Evolutionary conservation across 257 asterid species (phyloP), one percentile per base, ranked within the genome.

Genomic region (Primulina eburnea): DNA sequence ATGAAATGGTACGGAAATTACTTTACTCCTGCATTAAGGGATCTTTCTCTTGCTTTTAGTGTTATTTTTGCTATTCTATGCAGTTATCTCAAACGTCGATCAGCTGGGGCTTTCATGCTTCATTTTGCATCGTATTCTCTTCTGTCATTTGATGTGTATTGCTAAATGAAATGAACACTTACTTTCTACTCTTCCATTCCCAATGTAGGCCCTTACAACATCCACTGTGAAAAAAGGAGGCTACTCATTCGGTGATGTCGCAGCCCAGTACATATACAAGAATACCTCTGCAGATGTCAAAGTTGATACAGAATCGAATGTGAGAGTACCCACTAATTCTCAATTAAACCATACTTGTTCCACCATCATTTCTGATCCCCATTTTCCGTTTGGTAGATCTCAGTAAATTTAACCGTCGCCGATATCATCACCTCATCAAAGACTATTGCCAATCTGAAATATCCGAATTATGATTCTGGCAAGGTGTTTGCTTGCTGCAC

Each of bases 221-320:
- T 77, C 97, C 60, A 83, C 94, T 0, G 89, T 86, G 78, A 89
- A 86, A 76, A 93, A 87, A 64, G 96, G 95, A 73, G 95, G 92
- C 57, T 87, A 87, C 67, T 82, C 97, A 52, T 86, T 89, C 64
- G 97, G 97, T 71, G 99, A 93, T 80, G 84, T 93, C 50, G 88
- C 83, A 72, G 89, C 87, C 57, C 87, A 72, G 73, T 87, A 90
- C 83, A 68, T 73, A 53, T 89, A 88, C 73, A 93, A 79, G 76
- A 85, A 90, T 64, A 70, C 83, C 60, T 70, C 82, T 55, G 66
- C 82, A 56, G 91, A 90, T 82, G 71, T 89, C 72, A 90, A 87
- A 90, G 90, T 93, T 70, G 99, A 93, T 74, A 93, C 99, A 5
- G 97, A 83, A 67, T 89, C 96, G 67, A 90, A 89, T 64, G 97